phyloP scores from a whole-genome alignment of 2,329 filamentous ascomycete genomes.

The Juglanconis juglandina region DNA sequence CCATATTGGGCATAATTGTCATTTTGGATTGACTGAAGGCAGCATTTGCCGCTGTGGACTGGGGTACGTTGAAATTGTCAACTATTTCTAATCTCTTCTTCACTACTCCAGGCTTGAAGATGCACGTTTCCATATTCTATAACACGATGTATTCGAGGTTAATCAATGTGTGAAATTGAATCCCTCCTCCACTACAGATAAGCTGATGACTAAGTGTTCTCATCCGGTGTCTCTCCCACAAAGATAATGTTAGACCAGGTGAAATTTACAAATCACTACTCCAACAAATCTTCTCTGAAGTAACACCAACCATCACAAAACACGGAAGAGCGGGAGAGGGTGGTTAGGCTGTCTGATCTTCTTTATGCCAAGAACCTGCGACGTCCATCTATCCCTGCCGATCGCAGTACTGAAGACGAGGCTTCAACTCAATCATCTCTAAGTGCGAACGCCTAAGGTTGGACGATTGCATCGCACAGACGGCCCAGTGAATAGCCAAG shows the following conservation, averaged over 20 bases:
- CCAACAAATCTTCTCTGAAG: not conserved
- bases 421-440: not conserved
- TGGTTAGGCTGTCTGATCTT: conserved; percentile 14
- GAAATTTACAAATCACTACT: not conserved
- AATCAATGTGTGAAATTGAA: not conserved
- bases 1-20: not conserved
- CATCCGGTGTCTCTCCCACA: not conserved
- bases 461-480: not conserved
- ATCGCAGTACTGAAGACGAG: not conserved
- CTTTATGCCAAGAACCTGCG: conserved; percentile 2
- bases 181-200: not conserved
- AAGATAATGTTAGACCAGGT: not conserved
- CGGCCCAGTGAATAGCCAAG: conserved; percentile 9
- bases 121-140: too few relatives aligned
- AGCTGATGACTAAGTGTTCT: not conserved
- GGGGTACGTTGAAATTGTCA: not conserved
- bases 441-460: not conserved
- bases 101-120: too few relatives aligned
- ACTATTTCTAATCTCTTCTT: too few relatives aligned
- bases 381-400: not conserved
- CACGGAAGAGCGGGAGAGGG: conserved; percentile 12
- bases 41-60: not conserved
- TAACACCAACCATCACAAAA: not conserved
- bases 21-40: not conserved
- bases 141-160: too few relatives aligned